A percentile compares a stretch with the other conserved stretches of the same genome.
Conservation (phyloP, 2,329 filamentous ascomycete species). For the Xylaria sp. region DNA sequence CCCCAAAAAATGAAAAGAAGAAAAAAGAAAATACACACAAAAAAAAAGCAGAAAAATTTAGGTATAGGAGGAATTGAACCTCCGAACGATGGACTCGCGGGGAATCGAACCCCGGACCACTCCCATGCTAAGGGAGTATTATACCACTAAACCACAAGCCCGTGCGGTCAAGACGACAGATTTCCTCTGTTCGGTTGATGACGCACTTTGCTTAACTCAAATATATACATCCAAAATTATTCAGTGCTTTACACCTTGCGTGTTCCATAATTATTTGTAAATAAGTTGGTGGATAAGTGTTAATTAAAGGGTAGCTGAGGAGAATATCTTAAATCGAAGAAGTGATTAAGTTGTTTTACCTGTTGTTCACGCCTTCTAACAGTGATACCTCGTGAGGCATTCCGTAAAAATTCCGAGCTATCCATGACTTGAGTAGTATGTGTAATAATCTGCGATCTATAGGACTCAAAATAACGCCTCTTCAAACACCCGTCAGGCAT, state of each 20-base stretch:
- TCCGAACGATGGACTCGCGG: slow-evolving; percentile 41
- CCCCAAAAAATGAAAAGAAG: too few species aligned
- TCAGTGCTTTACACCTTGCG: background rate
- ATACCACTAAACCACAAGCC: slow-evolving; percentile 45
- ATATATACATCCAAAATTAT: background rate
- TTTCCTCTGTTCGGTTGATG: background rate
- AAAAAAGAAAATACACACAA: background rate
- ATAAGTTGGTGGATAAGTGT: too few species aligned
- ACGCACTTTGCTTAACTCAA: background rate
- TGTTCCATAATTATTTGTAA: too few species aligned
- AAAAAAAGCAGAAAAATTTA: background rate
- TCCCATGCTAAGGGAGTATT: slow-evolving; percentile 45
- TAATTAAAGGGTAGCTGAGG: too few species aligned
- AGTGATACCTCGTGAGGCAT: too few species aligned
- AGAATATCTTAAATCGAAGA: too few species aligned
- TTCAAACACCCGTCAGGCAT: background rate
- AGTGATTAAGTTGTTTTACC: too few species aligned
- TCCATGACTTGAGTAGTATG: too few species aligned
- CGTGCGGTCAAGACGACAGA: slow-evolving; percentile 8
- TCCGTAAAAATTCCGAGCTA: background rate
- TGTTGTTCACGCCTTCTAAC: too few species aligned
- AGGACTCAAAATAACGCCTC: too few species aligned
- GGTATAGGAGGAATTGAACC: slow-evolving; percentile 26
- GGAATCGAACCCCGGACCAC: slow-evolving; percentile 46
- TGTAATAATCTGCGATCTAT: too few species aligned